Base-by-base conservation (phyloP, 2,329 filamentous ascomycete genomes). In the Akanthomyces dipterigenus region DNA sequence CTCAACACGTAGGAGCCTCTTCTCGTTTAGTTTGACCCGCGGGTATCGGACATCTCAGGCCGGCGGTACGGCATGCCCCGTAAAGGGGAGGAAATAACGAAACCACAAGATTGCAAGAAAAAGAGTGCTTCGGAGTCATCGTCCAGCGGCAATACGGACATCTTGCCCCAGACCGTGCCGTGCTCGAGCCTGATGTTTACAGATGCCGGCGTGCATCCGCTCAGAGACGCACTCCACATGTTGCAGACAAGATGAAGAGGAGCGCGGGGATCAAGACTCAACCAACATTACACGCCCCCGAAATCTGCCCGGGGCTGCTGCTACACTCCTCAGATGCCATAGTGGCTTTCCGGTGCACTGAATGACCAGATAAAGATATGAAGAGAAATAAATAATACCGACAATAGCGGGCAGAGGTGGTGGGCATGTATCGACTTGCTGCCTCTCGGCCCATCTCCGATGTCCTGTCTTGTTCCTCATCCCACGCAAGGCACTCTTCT, bases 241-340 rank as follows among this genome's bases (percentile, higher is more conserved):
- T 56, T 46, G 36, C 54, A 56, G 42, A 36, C 55, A 48, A 57
- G 55, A 43, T 38, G 55, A 57, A n/a, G 43, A 36, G 40, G 38
- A 43, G 20, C 11, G 46, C 24, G 28, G 48, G 28, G 36, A 18
- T 20, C 28, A 54, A 24, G 31, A 42, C 34, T 50, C 34, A 43
- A 28, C 54, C 54, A 56, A 56, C 54, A 56, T 34, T 3, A 56
- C 54, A 22, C 28, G 20, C 51, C 51, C 54, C 40, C 24, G n/a
- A 4, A 1, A 20, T 11, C 11, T 16, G 2, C 22, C 9, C 11
- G 34, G n/a, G 22, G 9, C 50, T 11, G n/a, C 31, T 36, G 9
- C 7, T 26, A 22, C n/a, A 12, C 4, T 18, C 18, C 26, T 36
- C 48, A 22, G 20, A 6, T 11, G 46, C 26, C 11, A 36, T 36